Evolutionary conservation across 2,329 filamentous ascomycete genomes (phyloP).

Genomic region (Hortaea werneckii): DNA sequence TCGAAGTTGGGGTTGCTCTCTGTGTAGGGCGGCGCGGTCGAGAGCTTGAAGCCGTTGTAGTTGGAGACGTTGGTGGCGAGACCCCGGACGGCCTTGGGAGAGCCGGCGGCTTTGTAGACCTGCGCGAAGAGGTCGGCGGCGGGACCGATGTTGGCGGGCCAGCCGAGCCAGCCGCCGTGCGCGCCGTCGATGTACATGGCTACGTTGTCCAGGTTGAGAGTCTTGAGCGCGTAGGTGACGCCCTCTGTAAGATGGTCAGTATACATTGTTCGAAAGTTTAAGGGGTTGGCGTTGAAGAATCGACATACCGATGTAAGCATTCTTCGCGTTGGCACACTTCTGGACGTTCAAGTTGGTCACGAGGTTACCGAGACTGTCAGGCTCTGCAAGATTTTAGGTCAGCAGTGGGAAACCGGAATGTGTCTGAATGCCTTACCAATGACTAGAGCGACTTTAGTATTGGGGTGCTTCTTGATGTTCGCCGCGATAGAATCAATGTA

Average conservation of each 20-base stretch:
- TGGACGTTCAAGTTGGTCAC: constrained; percentile 48
- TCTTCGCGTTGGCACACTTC: constrained; percentile 45
- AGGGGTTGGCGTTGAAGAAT: constrained; percentile 17
- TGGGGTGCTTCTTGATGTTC: constrained; percentile 44
- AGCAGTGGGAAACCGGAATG: not conserved
- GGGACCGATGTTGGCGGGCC: constrained; percentile 48
- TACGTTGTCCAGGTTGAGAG: constrained; percentile 51
- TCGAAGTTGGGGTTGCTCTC: constrained; percentile 41
- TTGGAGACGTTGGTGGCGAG: constrained; percentile 50
- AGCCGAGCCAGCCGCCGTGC: constrained; percentile 56
- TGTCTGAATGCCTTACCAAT: constrained; percentile 30
- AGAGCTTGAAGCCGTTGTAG: constrained; percentile 46
- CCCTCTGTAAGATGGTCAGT: not conserved
- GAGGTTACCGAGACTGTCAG: constrained; percentile 53
- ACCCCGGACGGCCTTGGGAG: constrained; percentile 40
- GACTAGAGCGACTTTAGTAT: constrained; percentile 41
- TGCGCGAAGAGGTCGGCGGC: constrained; percentile 39
- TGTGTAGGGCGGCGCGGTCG: constrained; percentile 36
- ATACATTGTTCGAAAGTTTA: constrained; percentile 30
- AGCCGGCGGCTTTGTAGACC: constrained; percentile 38
- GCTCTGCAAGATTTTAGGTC: constrained; percentile 40
- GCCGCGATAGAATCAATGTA: constrained; percentile 47
- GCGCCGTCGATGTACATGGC: constrained; percentile 55
- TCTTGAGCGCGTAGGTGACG: constrained; percentile 43
- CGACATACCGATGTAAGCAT: constrained; percentile 33